Conservation (phyloP, 2,329 filamentous ascomycete genomes). For the Thermochaetoides dissita region DNA sequence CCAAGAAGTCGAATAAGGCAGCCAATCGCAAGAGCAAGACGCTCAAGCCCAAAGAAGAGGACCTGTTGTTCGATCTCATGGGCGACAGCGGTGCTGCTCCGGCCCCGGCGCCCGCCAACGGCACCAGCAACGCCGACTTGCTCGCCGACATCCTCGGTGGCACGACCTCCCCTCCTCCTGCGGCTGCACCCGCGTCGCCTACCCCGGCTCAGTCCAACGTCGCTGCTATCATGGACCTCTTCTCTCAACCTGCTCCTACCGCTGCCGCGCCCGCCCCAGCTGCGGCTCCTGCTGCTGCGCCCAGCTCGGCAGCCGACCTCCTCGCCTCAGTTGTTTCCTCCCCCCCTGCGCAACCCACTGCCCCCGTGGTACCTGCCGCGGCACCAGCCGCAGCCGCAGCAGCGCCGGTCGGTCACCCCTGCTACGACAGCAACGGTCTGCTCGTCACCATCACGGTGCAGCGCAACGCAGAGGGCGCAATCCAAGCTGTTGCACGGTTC, state of each 20-base stretch:
- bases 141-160: constrained; percentile 85
- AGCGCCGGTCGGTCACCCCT: constrained; percentile 46
- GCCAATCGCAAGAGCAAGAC: constrained; percentile 63
- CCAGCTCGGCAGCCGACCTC: constrained; percentile 22
- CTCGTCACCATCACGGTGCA: constrained; percentile 71
- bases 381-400: constrained; percentile 25
- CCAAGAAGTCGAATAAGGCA: constrained; percentile 47
- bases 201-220: constrained; percentile 43
- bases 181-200: constrained; percentile 34
- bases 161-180: constrained; percentile 38
- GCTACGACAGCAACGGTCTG: constrained; percentile 78
- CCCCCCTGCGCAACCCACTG: constrained; percentile 26
- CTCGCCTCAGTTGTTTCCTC: constrained; percentile 36
- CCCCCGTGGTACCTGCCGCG: constrained; percentile 1
- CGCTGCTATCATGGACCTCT: constrained; percentile 82
- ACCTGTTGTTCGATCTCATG: constrained; percentile 86
- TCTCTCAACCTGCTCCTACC: constrained; percentile 62
- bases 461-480: constrained; percentile 61
- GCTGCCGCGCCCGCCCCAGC: constrained; percentile 31
- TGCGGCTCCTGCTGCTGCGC: constrained; percentile 32
- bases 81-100: constrained; percentile 50
- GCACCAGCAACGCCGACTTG: constrained; percentile 61
- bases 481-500: constrained; percentile 76
- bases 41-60: constrained; percentile 75
- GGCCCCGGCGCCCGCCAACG: constrained; percentile 40